These are phyloP conservation scores for Geosiphon pyriformis DNA, from an alignment of 192 early-diverging fungal genomes.

Conservation along the genomic window DNA sequence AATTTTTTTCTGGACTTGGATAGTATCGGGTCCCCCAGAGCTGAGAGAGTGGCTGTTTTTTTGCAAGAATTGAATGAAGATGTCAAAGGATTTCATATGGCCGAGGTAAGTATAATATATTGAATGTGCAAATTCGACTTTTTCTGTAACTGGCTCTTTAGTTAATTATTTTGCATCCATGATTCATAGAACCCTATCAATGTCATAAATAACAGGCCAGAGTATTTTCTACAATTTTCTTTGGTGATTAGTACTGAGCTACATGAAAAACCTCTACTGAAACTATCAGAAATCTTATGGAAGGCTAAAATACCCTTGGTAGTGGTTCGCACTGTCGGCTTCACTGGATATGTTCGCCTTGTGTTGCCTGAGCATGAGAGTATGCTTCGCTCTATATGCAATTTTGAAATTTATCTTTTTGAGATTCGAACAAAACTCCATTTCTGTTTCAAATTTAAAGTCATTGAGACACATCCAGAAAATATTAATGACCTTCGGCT, in stretches of 20 bases:
- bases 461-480: conserved; percentile 88
- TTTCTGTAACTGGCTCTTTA: neutral
- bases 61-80: conserved; percentile 88
- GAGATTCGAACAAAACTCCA: neutral
- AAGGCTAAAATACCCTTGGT: conserved; percentile 59
- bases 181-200: conserved; percentile 35
- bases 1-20: conserved; percentile 88
- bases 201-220: conserved; percentile 42
- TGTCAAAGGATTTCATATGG: conserved; percentile 57
- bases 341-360: conserved; percentile 70
- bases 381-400: conserved; percentile 50
- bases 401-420: too few relatives aligned
- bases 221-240: conserved; percentile 63
- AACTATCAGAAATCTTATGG: conserved; percentile 62
- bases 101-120: conserved; percentile 41
- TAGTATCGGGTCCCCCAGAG: conserved; percentile 60
- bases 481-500: conserved; percentile 74
- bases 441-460: conserved; percentile 37
- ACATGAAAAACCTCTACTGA: conserved; percentile 44
- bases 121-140: neutral
- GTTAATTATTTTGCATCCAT: neutral
- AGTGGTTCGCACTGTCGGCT: conserved; percentile 64
- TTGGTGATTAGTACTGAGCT: conserved; percentile 74
- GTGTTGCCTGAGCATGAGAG: conserved; percentile 72
- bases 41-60: conserved; percentile 53